phyloP scores from a whole-genome alignment of 1,139 yeast genomes.

The Sugiyamaella xylanicola region DNA sequence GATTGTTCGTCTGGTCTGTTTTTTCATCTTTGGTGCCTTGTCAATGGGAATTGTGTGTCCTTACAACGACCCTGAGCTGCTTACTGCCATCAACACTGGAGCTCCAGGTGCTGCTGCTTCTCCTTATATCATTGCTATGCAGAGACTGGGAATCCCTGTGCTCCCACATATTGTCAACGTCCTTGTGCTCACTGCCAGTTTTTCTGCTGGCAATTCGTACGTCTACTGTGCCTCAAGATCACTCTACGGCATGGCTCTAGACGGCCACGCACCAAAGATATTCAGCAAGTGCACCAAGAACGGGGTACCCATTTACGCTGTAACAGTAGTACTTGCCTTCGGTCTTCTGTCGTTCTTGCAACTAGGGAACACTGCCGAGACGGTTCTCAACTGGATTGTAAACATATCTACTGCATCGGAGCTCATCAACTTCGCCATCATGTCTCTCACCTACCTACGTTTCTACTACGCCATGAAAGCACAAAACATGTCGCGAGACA shows the following conservation, averaged over 20 bases:
- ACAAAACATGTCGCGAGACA: constrained; percentile 57
- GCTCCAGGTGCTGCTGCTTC: constrained; percentile 63
- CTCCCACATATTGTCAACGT: constrained; percentile 68
- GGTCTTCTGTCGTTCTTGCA: constrained; percentile 58
- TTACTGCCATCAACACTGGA: constrained; percentile 49
- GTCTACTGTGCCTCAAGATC: constrained; percentile 64
- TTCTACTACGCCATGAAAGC: constrained; percentile 64
- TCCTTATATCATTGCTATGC: constrained; percentile 67
- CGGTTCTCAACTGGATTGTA: constrained; percentile 74
- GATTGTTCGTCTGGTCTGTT: constrained; percentile 65
- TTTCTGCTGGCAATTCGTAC: constrained; percentile 74
- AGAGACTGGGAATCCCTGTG: constrained; percentile 52
- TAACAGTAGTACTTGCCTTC: constrained; percentile 50
- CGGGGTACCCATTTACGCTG: constrained; percentile 64
- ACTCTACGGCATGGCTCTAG: constrained; percentile 60
- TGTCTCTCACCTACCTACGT: constrained; percentile 63
- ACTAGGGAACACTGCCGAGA: constrained; percentile 59
- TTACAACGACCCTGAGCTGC: constrained; percentile 51
- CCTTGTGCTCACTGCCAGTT: constrained; percentile 61
- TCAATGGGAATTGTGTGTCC: constrained; percentile 63
- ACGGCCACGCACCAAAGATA: constrained; percentile 54
- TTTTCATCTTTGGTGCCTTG: constrained; percentile 66
- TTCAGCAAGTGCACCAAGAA: constrained; percentile 49
- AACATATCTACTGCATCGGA: constrained; percentile 80
- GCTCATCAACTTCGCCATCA: constrained; percentile 66